Conservation (phyloP, 73 alveolate species). For the Strombidium stylifer region DNA sequence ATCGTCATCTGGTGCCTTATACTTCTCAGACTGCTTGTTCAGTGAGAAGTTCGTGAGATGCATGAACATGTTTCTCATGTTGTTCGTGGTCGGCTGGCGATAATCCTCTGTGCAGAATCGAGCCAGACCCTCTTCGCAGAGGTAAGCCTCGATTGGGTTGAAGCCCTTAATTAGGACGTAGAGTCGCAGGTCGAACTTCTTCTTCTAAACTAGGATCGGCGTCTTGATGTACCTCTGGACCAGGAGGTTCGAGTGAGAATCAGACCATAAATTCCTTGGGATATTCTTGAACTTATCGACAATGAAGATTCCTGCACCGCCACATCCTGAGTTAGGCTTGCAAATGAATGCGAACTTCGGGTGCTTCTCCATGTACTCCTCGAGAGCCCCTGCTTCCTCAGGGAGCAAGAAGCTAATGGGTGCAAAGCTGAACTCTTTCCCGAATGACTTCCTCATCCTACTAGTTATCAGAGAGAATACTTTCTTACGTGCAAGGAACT, state of each 20-base stretch:
- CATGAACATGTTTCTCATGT: slow-evolving; percentile 70
- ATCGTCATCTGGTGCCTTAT: slow-evolving; percentile 47
- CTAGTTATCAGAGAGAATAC: slow-evolving; percentile 3
- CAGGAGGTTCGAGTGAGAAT: slow-evolving; percentile 27
- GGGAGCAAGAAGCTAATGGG: slow-evolving; percentile 41
- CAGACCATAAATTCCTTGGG: background rate
- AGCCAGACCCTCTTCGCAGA: slow-evolving; percentile 95
- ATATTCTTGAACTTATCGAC: slow-evolving; percentile 4
- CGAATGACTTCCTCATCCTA: slow-evolving; percentile 21
- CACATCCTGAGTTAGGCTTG: slow-evolving; percentile 44
- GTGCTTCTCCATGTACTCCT: slow-evolving; percentile 6
- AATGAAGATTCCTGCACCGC: slow-evolving; percentile 33
- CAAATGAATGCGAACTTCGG: slow-evolving; percentile 18
- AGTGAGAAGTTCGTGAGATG: slow-evolving; percentile 91
- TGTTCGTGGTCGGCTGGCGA: slow-evolving; percentile 70
- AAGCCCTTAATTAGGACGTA: slow-evolving; percentile 91
- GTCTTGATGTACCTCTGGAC: slow-evolving; percentile 78
- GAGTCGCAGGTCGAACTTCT: slow-evolving; percentile 91
- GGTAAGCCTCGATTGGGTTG: slow-evolving; percentile 85
- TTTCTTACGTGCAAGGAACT: slow-evolving; percentile 23
- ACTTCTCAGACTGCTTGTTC: slow-evolving; percentile 56
- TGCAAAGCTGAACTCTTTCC: slow-evolving; percentile 25
- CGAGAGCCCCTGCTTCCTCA: slow-evolving; percentile 3
- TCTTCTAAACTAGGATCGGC: slow-evolving; percentile 92
- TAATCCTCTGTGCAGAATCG: slow-evolving; percentile 90